phyloP scores from a whole-genome alignment of 257 asterid genomes.

The Craterostigma plantagineum region DNA sequence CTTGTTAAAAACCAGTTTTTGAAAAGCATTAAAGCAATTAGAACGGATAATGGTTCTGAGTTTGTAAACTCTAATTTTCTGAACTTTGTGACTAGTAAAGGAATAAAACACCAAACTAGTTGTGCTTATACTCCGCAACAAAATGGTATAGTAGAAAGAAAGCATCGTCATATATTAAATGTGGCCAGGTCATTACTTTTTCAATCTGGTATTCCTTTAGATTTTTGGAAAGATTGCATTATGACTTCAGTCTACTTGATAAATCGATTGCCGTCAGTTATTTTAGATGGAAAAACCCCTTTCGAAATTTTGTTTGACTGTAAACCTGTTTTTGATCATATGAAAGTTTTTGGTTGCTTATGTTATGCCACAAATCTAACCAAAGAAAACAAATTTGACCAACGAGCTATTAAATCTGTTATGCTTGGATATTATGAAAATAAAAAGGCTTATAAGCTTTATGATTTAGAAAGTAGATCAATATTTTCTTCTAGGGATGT shows the following conservation, averaged over 20 bases:
- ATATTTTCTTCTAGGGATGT: neutral
- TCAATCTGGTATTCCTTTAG: neutral
- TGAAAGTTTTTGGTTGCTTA: neutral
- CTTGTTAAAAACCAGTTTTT: neutral
- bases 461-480: neutral
- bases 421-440: neutral
- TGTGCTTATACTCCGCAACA: neutral
- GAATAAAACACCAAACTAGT: neutral
- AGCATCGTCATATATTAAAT: neutral
- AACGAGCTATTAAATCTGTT: neutral
- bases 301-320: neutral
- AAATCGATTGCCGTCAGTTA: neutral
- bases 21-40: neutral
- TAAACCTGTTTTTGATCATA: neutral
- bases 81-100: neutral
- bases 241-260: neutral
- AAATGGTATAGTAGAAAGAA: too few species aligned
- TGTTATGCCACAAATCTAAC: neutral
- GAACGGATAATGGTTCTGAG: conserved; percentile 1
- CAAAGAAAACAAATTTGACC: neutral
- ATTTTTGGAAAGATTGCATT: neutral
- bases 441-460: neutral
- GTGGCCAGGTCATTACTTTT: neutral
- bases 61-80: neutral
- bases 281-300: neutral